These are phyloP conservation scores for Pulveroboletus ravenelii DNA, from an alignment of 768 basidiomycete genomes.

Conservation along the genomic window DNA sequence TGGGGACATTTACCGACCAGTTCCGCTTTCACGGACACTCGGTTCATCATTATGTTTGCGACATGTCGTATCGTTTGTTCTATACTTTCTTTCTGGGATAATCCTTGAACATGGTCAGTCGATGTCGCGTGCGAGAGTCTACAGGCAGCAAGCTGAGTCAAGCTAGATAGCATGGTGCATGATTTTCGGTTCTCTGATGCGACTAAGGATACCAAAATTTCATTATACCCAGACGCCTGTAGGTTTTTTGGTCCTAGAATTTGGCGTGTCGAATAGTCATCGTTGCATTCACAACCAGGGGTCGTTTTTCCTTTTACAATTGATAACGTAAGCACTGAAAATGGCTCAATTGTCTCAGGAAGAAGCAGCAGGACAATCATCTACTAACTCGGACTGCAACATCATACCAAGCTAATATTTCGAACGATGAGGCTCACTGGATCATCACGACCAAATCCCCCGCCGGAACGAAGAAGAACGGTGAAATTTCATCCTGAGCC, in stretches of 20 bases:
- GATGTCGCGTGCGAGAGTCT: background rate
- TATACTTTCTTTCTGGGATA: background rate
- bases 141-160: background rate
- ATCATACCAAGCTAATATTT: background rate
- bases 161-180: background rate
- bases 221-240: background rate
- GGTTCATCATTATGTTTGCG: constrained; percentile 1
- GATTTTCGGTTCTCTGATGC: background rate
- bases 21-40: background rate
- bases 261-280: too few species aligned
- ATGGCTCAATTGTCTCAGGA: constrained; percentile 2
- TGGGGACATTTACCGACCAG: constrained; percentile 5
- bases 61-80: too few species aligned
- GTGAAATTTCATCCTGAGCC: constrained; percentile 5
- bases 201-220: background rate
- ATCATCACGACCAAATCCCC: background rate
- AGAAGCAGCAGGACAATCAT: background rate
- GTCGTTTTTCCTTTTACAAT: background rate
- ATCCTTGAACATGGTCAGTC: background rate
- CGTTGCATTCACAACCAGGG: background rate
- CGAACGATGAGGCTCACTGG: background rate
- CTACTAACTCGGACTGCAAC: background rate
- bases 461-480: background rate
- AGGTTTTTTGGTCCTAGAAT: background rate
- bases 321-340: constrained; percentile 6